A percentile compares a stretch with the other conserved stretches of the same genome.
phyloP scores from a whole-genome alignment of 1,284 basidiomycete species.

The Peniophora sp. region DNA sequence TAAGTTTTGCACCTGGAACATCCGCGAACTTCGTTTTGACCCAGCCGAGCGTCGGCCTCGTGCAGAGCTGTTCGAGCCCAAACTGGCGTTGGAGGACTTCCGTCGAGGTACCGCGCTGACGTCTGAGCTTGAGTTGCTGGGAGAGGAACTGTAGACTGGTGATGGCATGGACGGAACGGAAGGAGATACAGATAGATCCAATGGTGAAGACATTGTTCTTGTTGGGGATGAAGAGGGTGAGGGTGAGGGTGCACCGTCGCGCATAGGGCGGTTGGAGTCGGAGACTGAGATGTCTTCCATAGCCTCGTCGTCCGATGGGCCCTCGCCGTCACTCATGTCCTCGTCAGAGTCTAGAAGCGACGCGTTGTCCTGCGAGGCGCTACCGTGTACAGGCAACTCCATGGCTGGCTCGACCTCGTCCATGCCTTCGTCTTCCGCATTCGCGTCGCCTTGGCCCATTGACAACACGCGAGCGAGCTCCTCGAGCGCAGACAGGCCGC shows the following conservation, averaged over 20 bases:
- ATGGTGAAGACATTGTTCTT: neutral
- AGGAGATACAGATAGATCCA: slow-evolving; percentile 15
- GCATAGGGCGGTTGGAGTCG: slow-evolving; percentile 33
- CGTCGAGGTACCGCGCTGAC: slow-evolving; percentile 5
- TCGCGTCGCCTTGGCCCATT: slow-evolving; percentile 45
- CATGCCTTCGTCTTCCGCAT: slow-evolving; percentile 43
- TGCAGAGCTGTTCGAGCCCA: slow-evolving; percentile 26
- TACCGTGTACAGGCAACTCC: slow-evolving; percentile 65
- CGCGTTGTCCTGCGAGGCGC: slow-evolving; percentile 40
- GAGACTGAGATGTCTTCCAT: slow-evolving; percentile 75
- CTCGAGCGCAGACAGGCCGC: slow-evolving; percentile 75
- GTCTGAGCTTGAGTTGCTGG: slow-evolving; percentile 16
- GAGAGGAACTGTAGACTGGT: slow-evolving; percentile 15
- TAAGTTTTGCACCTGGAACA: slow-evolving; percentile 28
- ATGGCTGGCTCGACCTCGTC: slow-evolving; percentile 60
- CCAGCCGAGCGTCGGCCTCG: slow-evolving; percentile 29
- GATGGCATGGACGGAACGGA: slow-evolving; percentile 16
- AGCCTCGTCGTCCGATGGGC: slow-evolving; percentile 62
- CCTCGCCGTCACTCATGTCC: slow-evolving; percentile 61
- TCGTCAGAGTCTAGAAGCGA: slow-evolving; percentile 66
- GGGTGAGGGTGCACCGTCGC: slow-evolving; percentile 10
- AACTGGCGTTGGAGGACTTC: slow-evolving; percentile 19
- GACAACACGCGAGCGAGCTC: slow-evolving; percentile 77
- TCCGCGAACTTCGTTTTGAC: slow-evolving; percentile 47
- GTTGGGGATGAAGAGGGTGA: slow-evolving; percentile 8